Conservation (phyloP, 2,329 filamentous ascomycete species). For the Hypocreales sp. region DNA sequence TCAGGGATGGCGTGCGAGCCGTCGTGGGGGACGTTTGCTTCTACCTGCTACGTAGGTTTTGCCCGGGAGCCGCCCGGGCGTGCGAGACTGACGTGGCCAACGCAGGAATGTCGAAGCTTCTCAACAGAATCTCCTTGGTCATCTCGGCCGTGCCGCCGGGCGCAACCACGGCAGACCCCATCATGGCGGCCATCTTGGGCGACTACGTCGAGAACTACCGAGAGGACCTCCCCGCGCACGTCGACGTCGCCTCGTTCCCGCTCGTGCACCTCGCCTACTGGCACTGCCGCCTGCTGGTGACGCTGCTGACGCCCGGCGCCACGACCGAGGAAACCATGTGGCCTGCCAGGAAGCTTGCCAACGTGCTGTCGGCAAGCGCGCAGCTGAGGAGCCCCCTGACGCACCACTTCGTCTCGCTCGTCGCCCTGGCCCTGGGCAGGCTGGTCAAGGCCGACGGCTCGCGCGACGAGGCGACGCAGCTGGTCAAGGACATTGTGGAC, state of each 20-base stretch:
- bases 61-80: too few relatives aligned
- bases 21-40: constrained; percentile 49
- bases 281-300: constrained; percentile 50
- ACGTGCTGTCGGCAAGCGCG: constrained; percentile 38
- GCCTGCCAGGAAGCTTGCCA: constrained; percentile 41
- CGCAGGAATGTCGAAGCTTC: constrained; percentile 39
- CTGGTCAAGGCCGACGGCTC: constrained; percentile 38
- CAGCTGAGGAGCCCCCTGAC: constrained; percentile 46
- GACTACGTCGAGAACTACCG: constrained; percentile 44
- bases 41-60: constrained; percentile 50
- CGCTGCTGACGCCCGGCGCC: constrained; percentile 40
- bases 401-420: constrained; percentile 49
- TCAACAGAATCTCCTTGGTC: constrained; percentile 24
- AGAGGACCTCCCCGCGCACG: constrained; percentile 42
- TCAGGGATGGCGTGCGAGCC: constrained; percentile 41
- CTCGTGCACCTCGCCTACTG: constrained; percentile 54
- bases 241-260: constrained; percentile 35
- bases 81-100: too few relatives aligned
- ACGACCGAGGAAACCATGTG: constrained; percentile 42
- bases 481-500: constrained; percentile 41
- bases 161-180: constrained; percentile 16
- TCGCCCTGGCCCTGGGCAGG: constrained; percentile 44
- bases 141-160: constrained; percentile 20
- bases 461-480: constrained; percentile 38
- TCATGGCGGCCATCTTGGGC: constrained; percentile 17